Percentiles rank a stretch among this genome's conserved stretches.
These are phyloP conservation scores for Ganoderma leucocontextum DNA, from an alignment of 1,284 basidiomycete species.

Conservation along the genomic window DNA sequence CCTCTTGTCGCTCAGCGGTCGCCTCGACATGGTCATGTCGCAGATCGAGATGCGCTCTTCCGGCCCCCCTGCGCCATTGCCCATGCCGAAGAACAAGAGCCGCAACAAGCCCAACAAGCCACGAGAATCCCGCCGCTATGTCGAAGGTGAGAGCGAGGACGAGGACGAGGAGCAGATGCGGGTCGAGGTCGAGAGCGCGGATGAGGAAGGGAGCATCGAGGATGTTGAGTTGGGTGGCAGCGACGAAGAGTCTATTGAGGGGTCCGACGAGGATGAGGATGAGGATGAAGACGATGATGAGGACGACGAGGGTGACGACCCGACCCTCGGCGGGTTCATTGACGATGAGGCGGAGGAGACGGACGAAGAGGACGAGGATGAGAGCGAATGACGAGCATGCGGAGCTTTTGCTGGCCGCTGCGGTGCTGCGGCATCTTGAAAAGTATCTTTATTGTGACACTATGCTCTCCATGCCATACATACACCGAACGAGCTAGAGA, in stretches of 20 bases:
- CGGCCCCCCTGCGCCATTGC: constrained; percentile 62
- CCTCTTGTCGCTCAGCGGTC: constrained; percentile 86
- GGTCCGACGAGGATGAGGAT: constrained; percentile 61
- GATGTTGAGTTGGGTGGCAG: constrained; percentile 82
- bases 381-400: constrained; percentile 45
- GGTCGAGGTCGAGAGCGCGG: constrained; percentile 67
- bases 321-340: constrained; percentile 67
- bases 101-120: constrained; percentile 38
- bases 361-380: constrained; percentile 66
- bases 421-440: constrained; percentile 13
- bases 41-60: constrained; percentile 90
- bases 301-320: constrained; percentile 69
- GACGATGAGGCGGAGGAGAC: constrained; percentile 81
- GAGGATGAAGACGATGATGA: constrained; percentile 59
- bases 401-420: background rate
- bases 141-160: constrained; percentile 82
- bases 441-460: constrained; percentile 24
- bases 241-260: constrained; percentile 56
- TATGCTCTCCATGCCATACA: constrained; percentile 5
- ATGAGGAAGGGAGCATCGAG: constrained; percentile 74
- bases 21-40: constrained; percentile 92
- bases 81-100: constrained; percentile 48
- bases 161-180: constrained; percentile 63
- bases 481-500: background rate
- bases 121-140: constrained; percentile 62